Evolutionary conservation across 345 rosid species (phyloP).

Genomic region (Punica granatum): DNA sequence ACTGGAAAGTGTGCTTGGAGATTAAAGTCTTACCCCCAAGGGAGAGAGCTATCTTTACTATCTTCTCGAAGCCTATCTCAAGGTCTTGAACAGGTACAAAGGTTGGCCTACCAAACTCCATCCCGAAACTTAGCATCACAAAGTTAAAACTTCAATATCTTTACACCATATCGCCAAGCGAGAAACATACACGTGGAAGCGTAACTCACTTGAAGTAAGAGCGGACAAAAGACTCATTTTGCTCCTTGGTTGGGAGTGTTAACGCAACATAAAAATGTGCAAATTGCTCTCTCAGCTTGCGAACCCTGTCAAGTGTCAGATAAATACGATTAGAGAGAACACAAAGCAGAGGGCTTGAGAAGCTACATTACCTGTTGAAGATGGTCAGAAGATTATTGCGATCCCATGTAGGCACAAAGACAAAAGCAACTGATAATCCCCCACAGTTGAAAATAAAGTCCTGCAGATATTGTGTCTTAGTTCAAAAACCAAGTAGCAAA

Average conservation of each 20-base stretch:
- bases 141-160: not conserved
- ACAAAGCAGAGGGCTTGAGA: not conserved
- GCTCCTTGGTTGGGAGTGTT: slow-evolving; percentile 51
- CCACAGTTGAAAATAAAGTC: slow-evolving; percentile 91
- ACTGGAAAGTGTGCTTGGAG: not conserved
- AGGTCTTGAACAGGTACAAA: slow-evolving; percentile 70
- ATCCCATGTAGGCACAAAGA: slow-evolving; percentile 77
- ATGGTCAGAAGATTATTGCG: slow-evolving; percentile 24
- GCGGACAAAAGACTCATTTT: slow-evolving; percentile 59
- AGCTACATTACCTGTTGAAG: slow-evolving; percentile 49
- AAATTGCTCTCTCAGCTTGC: slow-evolving; percentile 63
- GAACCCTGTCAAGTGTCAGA: slow-evolving; percentile 37
- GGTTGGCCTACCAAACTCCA: slow-evolving; percentile 85
- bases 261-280: slow-evolving; percentile 59
- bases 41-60: slow-evolving; percentile 73
- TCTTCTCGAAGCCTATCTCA: slow-evolving; percentile 97
- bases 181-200: not conserved
- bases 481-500: not conserved
- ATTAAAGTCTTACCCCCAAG: slow-evolving; percentile 58
- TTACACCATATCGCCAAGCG: not conserved
- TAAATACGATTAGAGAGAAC: slow-evolving; percentile 1
- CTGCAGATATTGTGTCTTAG: slow-evolving; percentile 16
- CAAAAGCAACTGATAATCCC: slow-evolving; percentile 73
- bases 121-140: slow-evolving; percentile 38
- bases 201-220: slow-evolving; percentile 79